Conservation (phyloP, 2,329 filamentous ascomycete species). For the Colletotrichum sojae region DNA sequence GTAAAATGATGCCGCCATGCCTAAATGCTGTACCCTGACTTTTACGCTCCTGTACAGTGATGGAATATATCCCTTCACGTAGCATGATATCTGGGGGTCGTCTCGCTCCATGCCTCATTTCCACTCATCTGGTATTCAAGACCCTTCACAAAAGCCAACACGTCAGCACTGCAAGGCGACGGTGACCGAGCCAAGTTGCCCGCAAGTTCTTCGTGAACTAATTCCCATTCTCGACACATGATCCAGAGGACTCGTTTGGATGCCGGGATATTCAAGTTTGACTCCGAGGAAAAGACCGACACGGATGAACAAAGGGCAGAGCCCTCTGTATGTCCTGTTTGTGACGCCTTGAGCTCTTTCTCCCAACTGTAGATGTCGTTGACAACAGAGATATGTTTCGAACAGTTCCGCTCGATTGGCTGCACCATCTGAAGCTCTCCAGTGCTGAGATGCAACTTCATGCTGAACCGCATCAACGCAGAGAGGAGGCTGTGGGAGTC, state of each 20-base stretch:
- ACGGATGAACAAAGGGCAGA: slow-evolving; percentile 13
- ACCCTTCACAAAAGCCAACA: slow-evolving; percentile 27
- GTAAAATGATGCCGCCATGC: background rate
- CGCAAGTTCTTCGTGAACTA: slow-evolving; percentile 8
- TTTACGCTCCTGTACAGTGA: background rate
- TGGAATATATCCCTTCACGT: background rate
- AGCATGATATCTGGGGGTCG: slow-evolving; percentile 30
- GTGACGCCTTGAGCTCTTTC: slow-evolving; percentile 49
- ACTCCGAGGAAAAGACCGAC: background rate
- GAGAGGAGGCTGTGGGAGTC: slow-evolving; percentile 46
- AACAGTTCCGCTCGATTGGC: slow-evolving; percentile 51
- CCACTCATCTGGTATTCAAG: slow-evolving; percentile 39
- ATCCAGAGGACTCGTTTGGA: slow-evolving; percentile 6
- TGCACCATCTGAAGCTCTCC: slow-evolving; percentile 46
- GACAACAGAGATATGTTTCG: slow-evolving; percentile 55
- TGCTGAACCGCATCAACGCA: slow-evolving; percentile 55
- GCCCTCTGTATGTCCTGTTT: background rate
- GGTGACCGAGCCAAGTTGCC: background rate
- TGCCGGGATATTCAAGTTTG: background rate
- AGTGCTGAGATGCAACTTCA: slow-evolving; percentile 47
- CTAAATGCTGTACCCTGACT: too few species aligned
- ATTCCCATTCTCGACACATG: slow-evolving; percentile 24
- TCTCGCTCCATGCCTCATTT: slow-evolving; percentile 35
- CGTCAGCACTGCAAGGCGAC: background rate
- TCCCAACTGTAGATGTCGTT: slow-evolving; percentile 59